phyloP scores from a whole-genome alignment of 192 early-diverging fungal genomes.

The Backusella psychrophila region DNA sequence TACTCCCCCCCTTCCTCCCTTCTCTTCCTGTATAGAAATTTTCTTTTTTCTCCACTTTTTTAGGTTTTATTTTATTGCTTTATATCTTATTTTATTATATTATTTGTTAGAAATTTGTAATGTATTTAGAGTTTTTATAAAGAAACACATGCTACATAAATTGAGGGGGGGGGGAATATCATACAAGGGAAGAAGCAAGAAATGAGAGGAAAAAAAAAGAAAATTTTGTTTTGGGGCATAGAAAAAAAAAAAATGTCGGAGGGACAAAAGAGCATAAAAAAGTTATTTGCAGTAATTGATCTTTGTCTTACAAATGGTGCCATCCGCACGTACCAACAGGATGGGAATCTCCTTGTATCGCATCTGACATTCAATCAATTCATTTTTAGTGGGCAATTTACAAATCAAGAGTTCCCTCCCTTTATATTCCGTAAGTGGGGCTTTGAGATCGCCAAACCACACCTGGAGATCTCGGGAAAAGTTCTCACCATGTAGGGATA shows the following conservation, averaged over 20 bases:
- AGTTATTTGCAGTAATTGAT: neutral
- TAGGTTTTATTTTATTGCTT: neutral
- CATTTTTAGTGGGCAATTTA: conserved; percentile 36
- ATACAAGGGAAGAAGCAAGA: neutral
- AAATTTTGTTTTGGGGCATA: neutral
- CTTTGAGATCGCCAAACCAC: conserved; percentile 66
- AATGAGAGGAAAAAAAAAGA: neutral
- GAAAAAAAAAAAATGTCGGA: neutral
- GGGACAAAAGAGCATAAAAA: neutral
- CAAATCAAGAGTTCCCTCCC: conserved; percentile 45
- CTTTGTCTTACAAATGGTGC: conserved; percentile 38
- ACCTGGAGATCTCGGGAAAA: conserved; percentile 69
- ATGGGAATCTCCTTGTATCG: conserved; percentile 23
- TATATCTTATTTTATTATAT: conserved; percentile 5
- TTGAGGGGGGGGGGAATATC: neutral
- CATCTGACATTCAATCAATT: conserved; percentile 20
- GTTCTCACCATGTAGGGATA: conserved; percentile 68
- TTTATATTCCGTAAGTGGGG: conserved; percentile 45
- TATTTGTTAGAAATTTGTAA: conserved; percentile 5
- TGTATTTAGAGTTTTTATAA: conserved; percentile 2
- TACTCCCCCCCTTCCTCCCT: neutral
- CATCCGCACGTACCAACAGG: conserved; percentile 37
- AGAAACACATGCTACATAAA: conserved; percentile 5
- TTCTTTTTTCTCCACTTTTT: neutral
- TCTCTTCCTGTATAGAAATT: conserved; percentile 1